Base-by-base conservation (phyloP, 2,329 filamentous ascomycete genomes). In the Xylaria multiplex region DNA sequence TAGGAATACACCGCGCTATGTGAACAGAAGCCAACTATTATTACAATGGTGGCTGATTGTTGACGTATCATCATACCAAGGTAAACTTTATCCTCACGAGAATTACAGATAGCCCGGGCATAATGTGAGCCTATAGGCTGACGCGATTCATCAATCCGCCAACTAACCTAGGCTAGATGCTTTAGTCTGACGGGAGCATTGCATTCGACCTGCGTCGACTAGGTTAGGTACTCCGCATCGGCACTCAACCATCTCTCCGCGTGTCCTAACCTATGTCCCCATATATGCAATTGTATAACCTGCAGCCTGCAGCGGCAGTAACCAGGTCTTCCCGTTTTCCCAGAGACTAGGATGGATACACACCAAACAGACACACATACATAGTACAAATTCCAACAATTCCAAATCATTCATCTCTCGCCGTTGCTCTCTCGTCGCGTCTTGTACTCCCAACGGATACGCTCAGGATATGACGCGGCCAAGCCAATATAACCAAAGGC, bases 391-490 rank as follows among this genome's bases (percentile, higher is more conserved):
- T 1, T 19, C 22, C 9, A 43, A 22, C 53, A 62, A 65, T 65
- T 65, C 52, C 63, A 65, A 65, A 65, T 65, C 45, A 62, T 30
- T 49, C 43, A 30, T 37, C 13, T 50, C 40, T 6, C 9, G 5
- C 24, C 11, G 24, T 40, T 40, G 13, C 52, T 22, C 9, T 22
- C 35, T 32, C 50, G 35, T 37, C 14, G 11, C 55, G 42, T 16
- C 14, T 54, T 32, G n/a, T 30, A 9, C 8, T 14, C 14, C 13
- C 42, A 55, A 37, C 16, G 16, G 27, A 40, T 30, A 11, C 5
- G 7, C 30, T 49, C 32, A 4, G 27, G 49, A 19, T 40, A 42
- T 49, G 2, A 27, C 3, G 24, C 13, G 7, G 24, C 24, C 30
- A 19, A 48, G 24, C 11, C 42, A 16, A 8, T 16, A 7, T 6